Evolutionary conservation across 176 grass and related monocot genomes (phyloP).

Genomic region (Eleusine coracana): DNA sequence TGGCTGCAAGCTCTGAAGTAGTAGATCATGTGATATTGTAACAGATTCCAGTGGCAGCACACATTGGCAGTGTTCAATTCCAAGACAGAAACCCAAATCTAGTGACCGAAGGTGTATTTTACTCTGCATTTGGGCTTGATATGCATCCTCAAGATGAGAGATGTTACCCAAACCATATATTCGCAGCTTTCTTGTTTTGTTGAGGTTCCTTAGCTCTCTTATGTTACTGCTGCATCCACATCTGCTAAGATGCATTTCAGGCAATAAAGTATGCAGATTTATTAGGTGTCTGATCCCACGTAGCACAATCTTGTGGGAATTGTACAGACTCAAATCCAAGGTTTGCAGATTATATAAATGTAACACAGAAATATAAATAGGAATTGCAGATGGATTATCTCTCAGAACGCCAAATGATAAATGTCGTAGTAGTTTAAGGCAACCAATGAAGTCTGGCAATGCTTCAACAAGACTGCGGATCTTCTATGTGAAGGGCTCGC

Average conservation of each 20-base stretch:
- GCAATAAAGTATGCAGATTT: conserved; percentile 31
- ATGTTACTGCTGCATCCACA: conserved; percentile 9
- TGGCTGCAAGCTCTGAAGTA: conserved; percentile 18
- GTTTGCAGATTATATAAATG: neutral
- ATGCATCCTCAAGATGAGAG: neutral
- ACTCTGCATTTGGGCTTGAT: conserved; percentile 1
- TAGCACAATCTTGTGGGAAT: neutral
- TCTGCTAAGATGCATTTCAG: neutral
- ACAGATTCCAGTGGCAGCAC: neutral
- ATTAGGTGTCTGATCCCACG: conserved; percentile 5
- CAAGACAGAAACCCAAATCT: neutral
- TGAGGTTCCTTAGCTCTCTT: conserved; percentile 33
- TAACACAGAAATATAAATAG: neutral
- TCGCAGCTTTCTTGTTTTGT: conserved; percentile 1
- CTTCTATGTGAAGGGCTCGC: neutral
- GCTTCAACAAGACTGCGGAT: neutral
- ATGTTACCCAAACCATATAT: conserved; percentile 27
- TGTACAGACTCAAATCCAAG: neutral
- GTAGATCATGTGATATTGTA: neutral
- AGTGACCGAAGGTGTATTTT: conserved; percentile 8
- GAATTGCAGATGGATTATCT: neutral
- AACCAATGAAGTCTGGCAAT: conserved; percentile 20
- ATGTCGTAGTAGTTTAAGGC: conserved; percentile 37
- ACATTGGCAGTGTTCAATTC: neutral
- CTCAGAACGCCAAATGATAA: neutral